Evolutionary conservation across 78 protist species (phyloP), one percentile per base, ranked within the genome.

Genomic region (Dictyostelium intermedium): DNA sequence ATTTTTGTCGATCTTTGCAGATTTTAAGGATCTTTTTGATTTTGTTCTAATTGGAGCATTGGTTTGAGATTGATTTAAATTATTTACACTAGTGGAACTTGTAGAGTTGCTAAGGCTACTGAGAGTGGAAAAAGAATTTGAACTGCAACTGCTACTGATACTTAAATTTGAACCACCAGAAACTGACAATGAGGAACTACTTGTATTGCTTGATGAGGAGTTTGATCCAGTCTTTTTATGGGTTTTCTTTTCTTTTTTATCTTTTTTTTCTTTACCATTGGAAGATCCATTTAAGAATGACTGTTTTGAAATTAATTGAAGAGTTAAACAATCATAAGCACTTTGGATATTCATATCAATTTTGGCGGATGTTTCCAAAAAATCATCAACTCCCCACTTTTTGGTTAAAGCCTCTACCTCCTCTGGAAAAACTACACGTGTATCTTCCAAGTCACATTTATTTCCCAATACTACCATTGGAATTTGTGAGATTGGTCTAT

Each of bases 381-480:
- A 96, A 35, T 83, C 82, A 2, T 79, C 56, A 60, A 96, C 23
- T 27, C 95, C 93, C 87, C 85, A 97, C 9, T 50, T 63, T 32
- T 77, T 72, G 23, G 96, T 96, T 10, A 77, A 39, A 0, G 47
- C 56, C 27, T 85, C 45, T 30, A 91, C 98, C n/a, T 92, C 95
- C 27, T 61, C 87, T 30, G 96, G 96, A n/a, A 97, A 18, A 27
- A 99, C 98, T 2, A 61, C 85, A 6, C 99, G 89, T 6, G 96
- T 96, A 8, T 10, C 92, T 73, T 93, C 99, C 1, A 98, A 87
- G 82, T 99, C 99, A 56, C 96, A 53, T 84, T 99, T 99, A 97
- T 99, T 99, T 14, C 98, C 99, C 8, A 96, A 91, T 9, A 98
- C 32, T 13, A 98, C 84, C 61, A 97, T 87, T 27, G 99, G 97